A percentile compares a stretch with the other conserved stretches of the same genome.
phyloP scores from a whole-genome alignment of 2,329 filamentous ascomycete genomes.

The Claviceps quebecensis region DNA sequence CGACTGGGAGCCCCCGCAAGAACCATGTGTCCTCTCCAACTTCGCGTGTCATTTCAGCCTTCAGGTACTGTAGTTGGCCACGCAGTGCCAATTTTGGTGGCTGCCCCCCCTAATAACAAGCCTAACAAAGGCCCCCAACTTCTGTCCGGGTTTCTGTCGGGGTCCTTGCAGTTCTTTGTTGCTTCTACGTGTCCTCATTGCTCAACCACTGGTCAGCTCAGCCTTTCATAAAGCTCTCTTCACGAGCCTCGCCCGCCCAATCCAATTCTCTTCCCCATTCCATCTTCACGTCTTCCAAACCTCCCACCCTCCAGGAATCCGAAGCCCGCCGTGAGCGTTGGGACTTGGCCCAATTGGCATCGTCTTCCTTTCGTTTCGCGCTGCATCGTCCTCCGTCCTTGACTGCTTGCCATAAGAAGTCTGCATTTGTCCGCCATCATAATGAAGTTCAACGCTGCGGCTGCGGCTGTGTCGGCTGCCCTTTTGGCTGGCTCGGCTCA shows the following conservation, averaged over 20 bases:
- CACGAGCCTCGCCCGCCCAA: conserved; percentile 8
- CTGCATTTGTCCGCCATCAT: conserved; percentile 33
- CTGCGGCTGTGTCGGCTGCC: conserved; percentile 62
- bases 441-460: conserved; percentile 76
- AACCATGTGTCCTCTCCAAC: background rate
- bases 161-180: background rate
- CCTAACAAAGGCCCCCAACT: too few species aligned
- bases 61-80: background rate
- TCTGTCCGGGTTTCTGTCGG: background rate
- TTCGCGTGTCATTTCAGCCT: background rate
- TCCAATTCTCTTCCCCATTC: conserved; percentile 9
- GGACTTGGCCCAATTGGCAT: conserved; percentile 9
- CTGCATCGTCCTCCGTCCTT: conserved; percentile 7
- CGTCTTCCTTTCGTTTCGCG: conserved; percentile 11
- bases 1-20: background rate
- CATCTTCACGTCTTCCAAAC: conserved; percentile 7
- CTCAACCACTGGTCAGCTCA: conserved; percentile 8
- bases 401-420: background rate
- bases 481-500: conserved; percentile 55
- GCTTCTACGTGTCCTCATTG: conserved; percentile 9
- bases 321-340: conserved; percentile 15
- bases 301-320: conserved; percentile 14
- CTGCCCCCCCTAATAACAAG: background rate
- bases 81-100: background rate
- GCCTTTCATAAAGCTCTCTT: conserved; percentile 2